Evolutionary conservation across 2,329 filamentous ascomycete species (phyloP), one percentile per base, ranked within the genome.

Genomic region (Harringtonia lauricola): DNA sequence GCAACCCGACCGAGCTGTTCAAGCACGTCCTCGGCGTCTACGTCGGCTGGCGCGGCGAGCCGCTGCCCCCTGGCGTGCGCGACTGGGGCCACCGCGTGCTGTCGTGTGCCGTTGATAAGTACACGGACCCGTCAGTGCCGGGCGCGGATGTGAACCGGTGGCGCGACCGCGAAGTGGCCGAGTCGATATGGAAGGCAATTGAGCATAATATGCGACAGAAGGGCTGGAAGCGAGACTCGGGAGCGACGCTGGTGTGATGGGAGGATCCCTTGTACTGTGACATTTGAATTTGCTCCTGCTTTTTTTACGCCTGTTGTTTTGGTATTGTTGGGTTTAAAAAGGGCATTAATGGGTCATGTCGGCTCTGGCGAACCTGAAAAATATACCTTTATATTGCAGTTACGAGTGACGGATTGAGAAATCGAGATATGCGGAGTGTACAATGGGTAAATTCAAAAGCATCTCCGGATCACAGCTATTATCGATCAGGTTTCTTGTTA

Each of bases 161-260:
- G 80, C 74, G 90, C 54, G 92, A 98, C 64, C 75, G 89, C 41
- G 92, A 96, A 67, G 81, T 94, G 17, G 87, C 95, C 10, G 92
- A 96, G 70, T 72, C 79, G 47, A 86, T 98, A 49, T 98, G 92
- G 92, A 84, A 83, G 57, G 71, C 77, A 5, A 84, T 98, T 50
- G 92, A 96, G 70, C 74, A 73, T 51, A 83, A 84, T 50, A 96
- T 98, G 92, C 75, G 81, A 55, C 71, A 73, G 48, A 86, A 81
- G 59, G 90, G 88, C 3, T 95, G 88, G 87, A 77, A 73, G 44
- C 81, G 74, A 57, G 83, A 88, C 54, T 76, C 74, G 8, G 78
- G 80, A 10, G 81, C 81, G 2, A 61, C 68, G 18, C 66, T 68
- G 40, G 71, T 76, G 49, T 72, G 48, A 51, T 38, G 10, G 4